A percentile compares a stretch with the other conserved stretches of the same genome.
phyloP scores from a whole-genome alignment of 345 rosid genomes.

The Pseudoturritis turrita region DNA sequence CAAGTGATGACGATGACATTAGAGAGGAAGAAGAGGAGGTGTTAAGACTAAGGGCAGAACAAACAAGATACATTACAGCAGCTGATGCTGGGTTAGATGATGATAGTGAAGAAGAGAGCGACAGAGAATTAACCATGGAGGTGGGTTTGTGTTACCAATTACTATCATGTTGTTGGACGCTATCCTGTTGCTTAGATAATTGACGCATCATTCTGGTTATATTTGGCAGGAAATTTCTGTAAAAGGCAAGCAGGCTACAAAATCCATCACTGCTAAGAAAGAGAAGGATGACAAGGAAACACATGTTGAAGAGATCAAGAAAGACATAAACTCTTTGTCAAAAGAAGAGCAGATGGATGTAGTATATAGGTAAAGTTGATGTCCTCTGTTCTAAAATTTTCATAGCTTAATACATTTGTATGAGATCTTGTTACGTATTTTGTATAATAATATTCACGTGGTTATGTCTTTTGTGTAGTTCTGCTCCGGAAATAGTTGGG shows the following conservation, averaged over 20 bases:
- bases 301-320: constrained; percentile 52
- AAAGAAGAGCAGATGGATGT: constrained; percentile 87
- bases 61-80: constrained; percentile 39
- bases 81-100: constrained; percentile 81
- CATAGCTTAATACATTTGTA: background rate
- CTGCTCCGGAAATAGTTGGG: constrained; percentile 93
- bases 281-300: constrained; percentile 27
- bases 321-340: constrained; percentile 72
- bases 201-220: constrained; percentile 1
- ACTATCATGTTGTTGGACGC: background rate
- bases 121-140: constrained; percentile 66
- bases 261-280: constrained; percentile 28
- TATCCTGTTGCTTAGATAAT: constrained; percentile 8
- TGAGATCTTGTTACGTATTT: background rate
- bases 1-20: constrained; percentile 78
- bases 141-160: constrained; percentile 30
- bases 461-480: constrained; percentile 40
- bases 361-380: constrained; percentile 54
- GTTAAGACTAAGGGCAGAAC: constrained; percentile 43
- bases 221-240: constrained; percentile 51
- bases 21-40: constrained; percentile 70
- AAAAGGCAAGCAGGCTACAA: constrained; percentile 32
- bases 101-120: constrained; percentile 44
- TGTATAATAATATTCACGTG: background rate
- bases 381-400: background rate